Evolutionary conservation across 1,284 basidiomycete species (phyloP), one percentile per base, ranked within the genome.

Genomic region (Heterobasidion irregulare): DNA sequence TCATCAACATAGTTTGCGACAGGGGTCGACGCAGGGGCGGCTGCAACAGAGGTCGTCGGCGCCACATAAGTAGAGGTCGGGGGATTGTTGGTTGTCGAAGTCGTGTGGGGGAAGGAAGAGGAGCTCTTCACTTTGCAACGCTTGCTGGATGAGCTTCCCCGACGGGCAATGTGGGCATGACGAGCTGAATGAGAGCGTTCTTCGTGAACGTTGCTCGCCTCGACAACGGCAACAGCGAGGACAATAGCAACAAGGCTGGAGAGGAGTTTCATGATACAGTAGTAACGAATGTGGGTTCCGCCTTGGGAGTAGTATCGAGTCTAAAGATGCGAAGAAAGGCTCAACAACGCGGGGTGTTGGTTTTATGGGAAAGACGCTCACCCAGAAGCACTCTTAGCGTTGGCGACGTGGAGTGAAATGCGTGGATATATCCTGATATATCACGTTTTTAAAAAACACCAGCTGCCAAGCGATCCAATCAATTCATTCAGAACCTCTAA

Each of bases 211-310:
- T 59, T 62, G 57, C 70, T 65, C 18, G 77, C 78, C 38, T 71
- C 65, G 49, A 69, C 73, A 41, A 70, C 60, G 53, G 73, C 64
- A 58, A 70, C 59, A 47, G 72, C 67, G 47, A 62, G 59, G 55
- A 71, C 64, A 58, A 80, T 65, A 57, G 75, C 57, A 56, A 71
- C 62, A 55, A 82, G 66, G 64, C 65, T 60, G 65, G 63, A 53
- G 65, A 62, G 57, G 55, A 70, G 43, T 59, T 68, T 70, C 71
- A 73, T 74, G 56, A 60, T 53, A 36, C 47, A 15, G 34, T 26
- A 15, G 34, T 26, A 52, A 50, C 13, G 49, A 50, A 33, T 15
- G 49, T 50, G 49, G 49, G n/a, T 26, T 26, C 26, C 26, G 26
- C 26, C 26, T 26, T 26, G 26, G 26, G 26, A 26, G 26, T 41